phyloP scores from a whole-genome alignment of 805 yeast species.

The Ogataea pini region DNA sequence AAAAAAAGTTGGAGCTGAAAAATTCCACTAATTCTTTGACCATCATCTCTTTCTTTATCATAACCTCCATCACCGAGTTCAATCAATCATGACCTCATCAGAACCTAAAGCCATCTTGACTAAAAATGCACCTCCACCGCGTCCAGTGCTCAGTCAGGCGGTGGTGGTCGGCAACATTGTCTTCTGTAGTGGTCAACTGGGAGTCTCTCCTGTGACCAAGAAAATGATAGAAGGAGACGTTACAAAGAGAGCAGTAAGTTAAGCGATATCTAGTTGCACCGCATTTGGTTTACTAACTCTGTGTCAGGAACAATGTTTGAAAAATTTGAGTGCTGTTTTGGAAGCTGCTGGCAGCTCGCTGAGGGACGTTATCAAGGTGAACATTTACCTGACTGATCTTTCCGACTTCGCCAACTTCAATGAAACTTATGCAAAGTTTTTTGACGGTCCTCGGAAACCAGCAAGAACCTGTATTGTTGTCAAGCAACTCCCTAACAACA shows the following conservation, averaged over 20 bases:
- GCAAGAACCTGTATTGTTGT: constrained; percentile 3
- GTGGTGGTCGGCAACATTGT: constrained; percentile 1
- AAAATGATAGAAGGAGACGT: constrained; percentile 6
- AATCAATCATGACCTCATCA: not conserved
- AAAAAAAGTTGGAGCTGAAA: not conserved
- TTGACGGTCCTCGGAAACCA: not conserved
- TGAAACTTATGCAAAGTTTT: not conserved
- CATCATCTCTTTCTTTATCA: too few species aligned
- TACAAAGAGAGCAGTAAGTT: constrained; percentile 5
- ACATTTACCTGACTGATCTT: constrained; percentile 3
- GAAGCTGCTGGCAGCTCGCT: constrained; percentile 6
- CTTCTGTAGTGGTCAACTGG: constrained; percentile 6
- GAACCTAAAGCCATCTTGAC: constrained; percentile 1
- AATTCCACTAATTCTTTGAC: not conserved
- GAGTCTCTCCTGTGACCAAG: constrained; percentile 2
- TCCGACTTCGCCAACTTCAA: constrained; percentile 4
- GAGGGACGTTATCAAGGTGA: constrained; percentile 3
- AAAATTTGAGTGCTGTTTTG: constrained; percentile 5
- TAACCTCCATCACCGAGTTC: not conserved
- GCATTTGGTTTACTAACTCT: not conserved
- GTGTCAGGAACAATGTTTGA: constrained; percentile 3
- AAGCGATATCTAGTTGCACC: not conserved
- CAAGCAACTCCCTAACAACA: constrained; percentile 2
- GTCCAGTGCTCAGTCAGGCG: constrained; percentile 7
- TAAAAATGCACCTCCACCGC: constrained; percentile 3